These are phyloP conservation scores for Monosporascus sp. DNA, from an alignment of 2,329 filamentous ascomycete species.

Conservation along the genomic window DNA sequence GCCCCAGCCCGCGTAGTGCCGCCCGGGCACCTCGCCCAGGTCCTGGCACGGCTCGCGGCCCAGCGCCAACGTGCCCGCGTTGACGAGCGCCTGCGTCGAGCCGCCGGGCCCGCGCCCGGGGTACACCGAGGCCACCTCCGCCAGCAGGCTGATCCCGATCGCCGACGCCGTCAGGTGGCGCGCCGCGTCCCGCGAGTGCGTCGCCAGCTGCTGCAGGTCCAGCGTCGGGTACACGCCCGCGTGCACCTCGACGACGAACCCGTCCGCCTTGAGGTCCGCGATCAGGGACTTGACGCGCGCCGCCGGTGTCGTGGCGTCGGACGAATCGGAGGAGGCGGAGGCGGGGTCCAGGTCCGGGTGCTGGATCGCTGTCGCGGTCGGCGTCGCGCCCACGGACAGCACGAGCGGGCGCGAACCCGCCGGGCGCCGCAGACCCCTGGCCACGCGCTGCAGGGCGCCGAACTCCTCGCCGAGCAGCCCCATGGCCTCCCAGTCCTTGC, in stretches of 20 bases:
- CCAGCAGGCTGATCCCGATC: conserved; percentile 63
- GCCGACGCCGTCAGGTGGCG: conserved; percentile 42
- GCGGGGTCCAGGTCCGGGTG: conserved; percentile 34
- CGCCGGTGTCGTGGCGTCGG: conserved; percentile 23
- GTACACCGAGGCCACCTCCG: conserved; percentile 67
- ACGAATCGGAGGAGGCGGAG: conserved; percentile 18
- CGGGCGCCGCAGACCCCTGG: conserved; percentile 28
- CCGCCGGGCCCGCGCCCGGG: conserved; percentile 43
- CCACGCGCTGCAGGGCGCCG: conserved; percentile 42
- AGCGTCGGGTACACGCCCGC: conserved; percentile 72
- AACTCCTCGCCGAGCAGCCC: conserved; percentile 56
- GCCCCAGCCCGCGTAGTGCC: conserved; percentile 65
- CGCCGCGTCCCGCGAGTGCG: conserved; percentile 47
- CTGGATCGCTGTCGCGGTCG: conserved; percentile 63
- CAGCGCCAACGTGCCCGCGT: conserved; percentile 63
- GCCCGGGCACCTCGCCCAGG: conserved; percentile 23
- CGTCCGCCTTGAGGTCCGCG: conserved; percentile 28
- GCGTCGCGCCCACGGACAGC: conserved; percentile 71
- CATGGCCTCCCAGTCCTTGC: conserved; percentile 50
- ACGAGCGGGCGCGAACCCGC: conserved; percentile 29
- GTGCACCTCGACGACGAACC: conserved; percentile 60
- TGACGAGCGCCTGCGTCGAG: conserved; percentile 60
- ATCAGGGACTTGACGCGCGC: conserved; percentile 36
- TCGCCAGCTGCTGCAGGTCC: conserved; percentile 74
- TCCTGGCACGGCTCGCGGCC: conserved; percentile 67